Evolutionary conservation across 2,329 filamentous ascomycete species (phyloP), one percentile per base, ranked within the genome.

Genomic region (Stylonectria norvegica): DNA sequence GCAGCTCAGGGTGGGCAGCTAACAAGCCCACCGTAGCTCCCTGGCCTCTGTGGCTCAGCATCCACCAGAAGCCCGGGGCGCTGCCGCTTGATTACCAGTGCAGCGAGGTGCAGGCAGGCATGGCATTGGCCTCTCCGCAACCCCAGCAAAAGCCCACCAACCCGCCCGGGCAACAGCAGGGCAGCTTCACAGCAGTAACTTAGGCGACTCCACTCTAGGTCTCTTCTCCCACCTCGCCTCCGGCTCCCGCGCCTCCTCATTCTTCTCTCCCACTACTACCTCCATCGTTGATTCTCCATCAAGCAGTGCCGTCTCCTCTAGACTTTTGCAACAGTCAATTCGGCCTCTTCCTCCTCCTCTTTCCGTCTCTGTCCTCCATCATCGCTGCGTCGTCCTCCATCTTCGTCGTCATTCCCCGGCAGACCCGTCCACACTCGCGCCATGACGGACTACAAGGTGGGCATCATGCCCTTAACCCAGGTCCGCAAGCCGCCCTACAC

Each of bases 401-500:
- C 27, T 34, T 39, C 34, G 33, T 36, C 31, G 25, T 31, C 30
- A 34, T 34, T 32, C 28, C 40, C 45, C 32, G 31, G n/a, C 15
- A 28, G 30, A 35, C 34, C 38, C 40, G 43, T 35, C 42, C 44
- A 20, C 48, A 35, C 35, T 32, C 39, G 36, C 43, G 50, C 42
- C 40, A 56, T 55, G 49, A 38, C 47, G 38, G 58, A 65, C 52
- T 70, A 65, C 62, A 67, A 55, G 39, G 56, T 56, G 55, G 71
- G 71, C 49, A 62, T 71, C 19, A 66, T 73, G 59, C 77, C 77
- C 47, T 60, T 80, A 47, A 66, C 72, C 56, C 77, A 78, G 66
- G 70, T 77, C 57, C 82, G 85, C 66, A 80, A 81, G 64, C 77
- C 81, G 22, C 87, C 88, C 11, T 91, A 83, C 71, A 83, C 84